Evolutionary conservation across 2,329 filamentous ascomycete genomes (phyloP).

Genomic region (Sporothrix curviconia): DNA sequence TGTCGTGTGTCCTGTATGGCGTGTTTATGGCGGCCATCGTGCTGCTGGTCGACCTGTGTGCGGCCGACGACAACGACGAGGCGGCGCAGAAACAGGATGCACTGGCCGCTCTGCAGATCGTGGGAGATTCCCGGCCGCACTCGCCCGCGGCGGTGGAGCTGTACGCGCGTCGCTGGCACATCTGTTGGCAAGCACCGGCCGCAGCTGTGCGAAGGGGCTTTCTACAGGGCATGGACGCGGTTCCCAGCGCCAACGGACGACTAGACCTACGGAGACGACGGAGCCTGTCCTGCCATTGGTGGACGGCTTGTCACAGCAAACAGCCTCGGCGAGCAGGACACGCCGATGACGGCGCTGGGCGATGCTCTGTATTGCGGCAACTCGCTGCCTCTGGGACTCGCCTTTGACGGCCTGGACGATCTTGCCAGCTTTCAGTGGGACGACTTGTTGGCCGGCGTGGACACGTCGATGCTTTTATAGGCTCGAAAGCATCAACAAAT

Average conservation of each 20-base stretch:
- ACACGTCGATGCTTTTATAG: not conserved
- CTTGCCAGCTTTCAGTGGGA: constrained; percentile 10
- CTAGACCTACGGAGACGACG: not conserved
- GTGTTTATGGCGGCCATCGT: constrained; percentile 11
- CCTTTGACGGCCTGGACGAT: constrained; percentile 7
- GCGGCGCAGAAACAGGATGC: not conserved
- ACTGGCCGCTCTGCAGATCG: constrained; percentile 7
- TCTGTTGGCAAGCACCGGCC: constrained; percentile 8
- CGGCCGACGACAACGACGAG: not conserved
- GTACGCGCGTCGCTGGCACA: constrained; percentile 8
- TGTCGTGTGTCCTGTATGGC: constrained; percentile 10
- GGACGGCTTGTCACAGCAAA: not conserved
- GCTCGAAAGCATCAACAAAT: too few relatives aligned
- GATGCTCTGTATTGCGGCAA: not conserved
- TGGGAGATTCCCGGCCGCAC: constrained; percentile 2
- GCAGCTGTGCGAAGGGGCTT: not conserved
- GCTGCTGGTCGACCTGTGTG: constrained; percentile 12
- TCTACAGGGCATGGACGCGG: not conserved
- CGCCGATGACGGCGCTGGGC: not conserved
- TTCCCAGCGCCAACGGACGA: too few relatives aligned
- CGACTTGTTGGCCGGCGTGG: not conserved
- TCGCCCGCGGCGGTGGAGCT: constrained; percentile 9
- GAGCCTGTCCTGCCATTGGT: not conserved
- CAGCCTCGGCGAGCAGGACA: not conserved
- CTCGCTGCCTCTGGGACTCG: not conserved